Evolutionary conservation across 2,329 filamentous ascomycete species (phyloP).

Genomic region (Knoxdaviesia capensis): DNA sequence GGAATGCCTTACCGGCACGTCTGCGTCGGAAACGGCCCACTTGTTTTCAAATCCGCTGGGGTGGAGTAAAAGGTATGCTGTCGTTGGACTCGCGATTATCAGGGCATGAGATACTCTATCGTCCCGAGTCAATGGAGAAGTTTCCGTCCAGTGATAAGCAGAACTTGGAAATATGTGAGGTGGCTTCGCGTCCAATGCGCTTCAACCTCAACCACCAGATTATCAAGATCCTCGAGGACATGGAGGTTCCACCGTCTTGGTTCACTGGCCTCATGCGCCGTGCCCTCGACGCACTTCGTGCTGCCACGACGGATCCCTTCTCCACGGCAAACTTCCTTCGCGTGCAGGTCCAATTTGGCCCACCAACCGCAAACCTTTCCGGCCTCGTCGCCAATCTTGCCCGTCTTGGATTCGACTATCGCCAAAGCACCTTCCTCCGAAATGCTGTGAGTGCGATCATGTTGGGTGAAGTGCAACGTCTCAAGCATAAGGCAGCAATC

Average conservation of each 20-base stretch:
- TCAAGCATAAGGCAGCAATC: slow-evolving; percentile 67
- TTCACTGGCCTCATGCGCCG: slow-evolving; percentile 44
- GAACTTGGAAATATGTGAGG: slow-evolving; percentile 53
- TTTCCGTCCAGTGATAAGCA: slow-evolving; percentile 35
- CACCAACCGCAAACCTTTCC: slow-evolving; percentile 40
- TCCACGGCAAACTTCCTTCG: slow-evolving; percentile 50
- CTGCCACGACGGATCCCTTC: slow-evolving; percentile 32
- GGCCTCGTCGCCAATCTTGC: slow-evolving; percentile 40
- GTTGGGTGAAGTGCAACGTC: slow-evolving; percentile 46
- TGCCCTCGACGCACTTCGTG: slow-evolving; percentile 39
- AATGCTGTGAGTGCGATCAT: slow-evolving; percentile 49
- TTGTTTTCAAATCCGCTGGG: slow-evolving; percentile 55
- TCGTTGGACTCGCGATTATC: slow-evolving; percentile 41
- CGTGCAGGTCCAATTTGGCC: slow-evolving; percentile 37
- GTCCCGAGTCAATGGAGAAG: slow-evolving; percentile 58
- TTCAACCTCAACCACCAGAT: slow-evolving; percentile 60
- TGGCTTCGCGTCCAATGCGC: slow-evolving; percentile 43
- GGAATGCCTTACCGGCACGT: slow-evolving; percentile 23
- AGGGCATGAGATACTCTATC: slow-evolving; percentile 39
- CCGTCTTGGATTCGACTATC: slow-evolving; percentile 41
- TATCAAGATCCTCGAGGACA: slow-evolving; percentile 74
- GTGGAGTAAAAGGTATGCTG: slow-evolving; percentile 61
- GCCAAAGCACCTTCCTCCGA: slow-evolving; percentile 48
- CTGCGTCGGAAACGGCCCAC: slow-evolving; percentile 23
- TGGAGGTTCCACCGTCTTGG: slow-evolving; percentile 33